Evolutionary conservation across 2,329 filamentous ascomycete species (phyloP).

Genomic region (Scortechinia acanthostroma): DNA sequence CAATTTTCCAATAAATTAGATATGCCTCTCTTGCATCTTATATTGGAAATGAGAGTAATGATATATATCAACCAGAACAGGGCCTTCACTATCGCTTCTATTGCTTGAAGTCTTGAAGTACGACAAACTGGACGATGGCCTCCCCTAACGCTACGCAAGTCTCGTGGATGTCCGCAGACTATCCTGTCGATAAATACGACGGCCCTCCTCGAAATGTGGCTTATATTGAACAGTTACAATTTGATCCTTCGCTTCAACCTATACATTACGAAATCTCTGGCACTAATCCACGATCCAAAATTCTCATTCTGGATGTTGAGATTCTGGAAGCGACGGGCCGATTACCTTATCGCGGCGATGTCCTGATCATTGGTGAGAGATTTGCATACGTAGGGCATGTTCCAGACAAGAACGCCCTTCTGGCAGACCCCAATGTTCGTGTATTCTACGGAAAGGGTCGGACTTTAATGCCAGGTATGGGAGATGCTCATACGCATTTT

Average conservation of each 20-base stretch:
- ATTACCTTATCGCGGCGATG: constrained; percentile 16
- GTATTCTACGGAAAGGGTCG: constrained; percentile 27
- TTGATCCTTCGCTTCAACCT: constrained; percentile 8
- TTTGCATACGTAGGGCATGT: constrained; percentile 16
- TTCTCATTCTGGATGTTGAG: constrained; percentile 17
- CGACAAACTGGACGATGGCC: not conserved
- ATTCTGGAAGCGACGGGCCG: constrained; percentile 19
- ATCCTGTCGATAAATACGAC: constrained; percentile 1
- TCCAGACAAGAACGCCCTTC: constrained; percentile 9
- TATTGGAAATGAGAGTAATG: no score
- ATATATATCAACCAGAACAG: no score
- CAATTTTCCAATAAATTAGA: not conserved
- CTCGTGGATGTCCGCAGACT: not conserved
- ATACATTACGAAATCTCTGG: constrained; percentile 9
- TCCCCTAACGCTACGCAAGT: not conserved
- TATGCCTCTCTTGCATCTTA: not conserved
- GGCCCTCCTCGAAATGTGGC: constrained; percentile 9
- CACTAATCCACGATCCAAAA: constrained; percentile 11
- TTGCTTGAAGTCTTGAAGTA: not conserved
- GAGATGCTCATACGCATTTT: constrained; percentile 38
- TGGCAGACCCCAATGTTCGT: constrained; percentile 15
- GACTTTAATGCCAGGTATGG: constrained; percentile 38
- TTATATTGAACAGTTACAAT: constrained; percentile 7
- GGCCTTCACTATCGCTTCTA: not conserved
- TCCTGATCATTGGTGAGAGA: constrained; percentile 15